These are phyloP conservation scores for Xylariaceae sp. DNA, from an alignment of 2,329 filamentous ascomycete species.

Conservation along the genomic window DNA sequence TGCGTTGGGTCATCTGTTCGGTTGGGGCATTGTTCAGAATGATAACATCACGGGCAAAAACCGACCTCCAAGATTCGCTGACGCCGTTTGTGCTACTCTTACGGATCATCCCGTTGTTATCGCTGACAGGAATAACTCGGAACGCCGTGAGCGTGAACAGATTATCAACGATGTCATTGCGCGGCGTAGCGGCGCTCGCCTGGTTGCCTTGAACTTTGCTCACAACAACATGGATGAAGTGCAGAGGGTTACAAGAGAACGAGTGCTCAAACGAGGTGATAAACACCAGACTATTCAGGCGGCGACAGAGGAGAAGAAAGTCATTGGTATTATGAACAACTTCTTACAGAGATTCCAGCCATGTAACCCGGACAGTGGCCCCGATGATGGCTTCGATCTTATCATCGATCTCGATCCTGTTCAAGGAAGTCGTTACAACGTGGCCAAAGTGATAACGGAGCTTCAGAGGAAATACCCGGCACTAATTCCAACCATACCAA, in stretches of 20 bases:
- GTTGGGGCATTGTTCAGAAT: conserved; percentile 92
- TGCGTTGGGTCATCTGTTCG: conserved; percentile 75
- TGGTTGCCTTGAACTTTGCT: conserved; percentile 84
- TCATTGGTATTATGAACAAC: conserved; percentile 88
- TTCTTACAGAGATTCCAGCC: conserved; percentile 85
- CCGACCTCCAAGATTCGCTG: conserved; percentile 73
- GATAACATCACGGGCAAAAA: conserved; percentile 84
- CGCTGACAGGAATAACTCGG: conserved; percentile 92
- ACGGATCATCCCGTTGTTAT: conserved; percentile 66
- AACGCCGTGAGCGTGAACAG: conserved; percentile 80
- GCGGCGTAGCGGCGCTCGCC: conserved; percentile 57
- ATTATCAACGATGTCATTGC: conserved; percentile 71
- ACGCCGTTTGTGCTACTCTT: conserved; percentile 61
- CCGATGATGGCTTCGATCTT: conserved; percentile 76
- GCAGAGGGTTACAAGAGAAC: conserved; percentile 65
- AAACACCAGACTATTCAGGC: conserved; percentile 98
- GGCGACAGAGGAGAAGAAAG: conserved; percentile 65
- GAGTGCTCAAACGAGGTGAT: conserved; percentile 81
- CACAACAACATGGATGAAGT: conserved; percentile 74
- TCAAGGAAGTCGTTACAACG: conserved; percentile 72
- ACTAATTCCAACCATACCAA: conserved; percentile 66
- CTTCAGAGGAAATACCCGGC: conserved; percentile 74
- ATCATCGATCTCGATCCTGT: conserved; percentile 80
- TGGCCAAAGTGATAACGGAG: conserved; percentile 69
- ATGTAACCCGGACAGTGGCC: conserved; percentile 58